phyloP scores from a whole-genome alignment of 306 rosid species.

The Citrullus colocynthis region DNA sequence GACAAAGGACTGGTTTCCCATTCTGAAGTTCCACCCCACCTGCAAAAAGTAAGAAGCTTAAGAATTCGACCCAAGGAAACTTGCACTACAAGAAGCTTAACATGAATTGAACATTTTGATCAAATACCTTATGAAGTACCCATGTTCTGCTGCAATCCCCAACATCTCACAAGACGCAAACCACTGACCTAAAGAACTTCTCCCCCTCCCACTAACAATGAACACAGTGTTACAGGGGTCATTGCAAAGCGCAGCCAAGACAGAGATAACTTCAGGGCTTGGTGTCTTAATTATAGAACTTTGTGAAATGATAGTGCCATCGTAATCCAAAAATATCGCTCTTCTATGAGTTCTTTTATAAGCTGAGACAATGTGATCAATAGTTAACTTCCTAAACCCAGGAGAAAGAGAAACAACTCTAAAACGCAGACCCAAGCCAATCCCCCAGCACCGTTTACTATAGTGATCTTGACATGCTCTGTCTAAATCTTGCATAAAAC shows the following conservation, averaged over 20 bases:
- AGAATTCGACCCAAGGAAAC: background rate
- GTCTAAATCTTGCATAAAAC: conserved; percentile 15
- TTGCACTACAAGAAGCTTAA: background rate
- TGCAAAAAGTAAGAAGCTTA: conserved; percentile 1
- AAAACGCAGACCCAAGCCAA: conserved; percentile 14
- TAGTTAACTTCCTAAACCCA: conserved; percentile 13
- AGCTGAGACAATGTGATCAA: conserved; percentile 17
- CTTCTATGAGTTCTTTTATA: conserved; percentile 14
- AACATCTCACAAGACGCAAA: conserved; percentile 13
- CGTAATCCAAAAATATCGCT: conserved; percentile 15
- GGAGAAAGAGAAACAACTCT: conserved; percentile 19
- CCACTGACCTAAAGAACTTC: conserved; percentile 13
- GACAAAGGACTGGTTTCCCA: conserved; percentile 10
- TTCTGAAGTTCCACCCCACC: conserved; percentile 16
- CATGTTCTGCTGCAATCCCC: conserved; percentile 18
- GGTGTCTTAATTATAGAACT: conserved; percentile 14
- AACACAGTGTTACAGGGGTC: conserved; percentile 13
- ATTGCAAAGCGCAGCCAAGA: conserved; percentile 8
- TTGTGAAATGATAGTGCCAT: conserved; percentile 13
- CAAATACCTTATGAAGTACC: conserved; percentile 11
- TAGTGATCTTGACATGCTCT: conserved; percentile 19
- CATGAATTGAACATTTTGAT: background rate
- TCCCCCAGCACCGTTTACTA: conserved; percentile 15
- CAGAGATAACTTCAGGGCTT: conserved; percentile 9
- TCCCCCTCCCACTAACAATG: conserved; percentile 17